phyloP scores from a whole-genome alignment of 345 rosid genomes.

The Pistacia atlantica region DNA sequence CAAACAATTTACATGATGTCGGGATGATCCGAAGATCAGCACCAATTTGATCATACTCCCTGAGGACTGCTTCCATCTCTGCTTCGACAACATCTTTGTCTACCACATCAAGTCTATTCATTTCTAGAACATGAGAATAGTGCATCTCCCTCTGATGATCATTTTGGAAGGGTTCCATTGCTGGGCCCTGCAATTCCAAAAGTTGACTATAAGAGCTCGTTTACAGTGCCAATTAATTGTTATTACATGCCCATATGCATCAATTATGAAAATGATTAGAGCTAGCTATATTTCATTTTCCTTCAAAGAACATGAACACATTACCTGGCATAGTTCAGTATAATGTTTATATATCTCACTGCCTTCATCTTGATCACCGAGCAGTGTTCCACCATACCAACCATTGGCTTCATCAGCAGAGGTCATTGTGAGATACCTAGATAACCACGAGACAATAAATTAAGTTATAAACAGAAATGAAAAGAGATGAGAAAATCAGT shows the following conservation, averaged over 20 bases:
- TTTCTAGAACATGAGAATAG: conserved; percentile 54
- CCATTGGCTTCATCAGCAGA: conserved; percentile 70
- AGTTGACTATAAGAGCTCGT: not conserved
- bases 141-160: conserved; percentile 67
- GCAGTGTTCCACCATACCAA: conserved; percentile 92
- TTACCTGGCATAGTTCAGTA: conserved; percentile 92
- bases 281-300: not conserved
- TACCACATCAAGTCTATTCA: conserved; percentile 54
- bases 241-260: not conserved
- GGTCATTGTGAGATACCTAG: conserved; percentile 67
- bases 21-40: conserved; percentile 72
- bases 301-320: conserved; percentile 9
- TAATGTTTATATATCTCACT: conserved; percentile 87
- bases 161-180: conserved; percentile 73
- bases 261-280: not conserved
- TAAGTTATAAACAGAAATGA: not conserved
- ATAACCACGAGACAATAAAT: conserved; percentile 11
- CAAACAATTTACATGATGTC: conserved; percentile 55
- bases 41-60: conserved; percentile 64
- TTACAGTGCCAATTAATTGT: not conserved
- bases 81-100: conserved; percentile 60
- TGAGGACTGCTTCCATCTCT: conserved; percentile 75
- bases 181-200: conserved; percentile 54
- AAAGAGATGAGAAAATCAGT: not conserved
- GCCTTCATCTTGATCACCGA: conserved; percentile 86